Percentiles rank a stretch among this genome's conserved stretches.
Conservation (phyloP, 768 basidiomycete species). For the Pleurotus salmoneostramineus region DNA sequence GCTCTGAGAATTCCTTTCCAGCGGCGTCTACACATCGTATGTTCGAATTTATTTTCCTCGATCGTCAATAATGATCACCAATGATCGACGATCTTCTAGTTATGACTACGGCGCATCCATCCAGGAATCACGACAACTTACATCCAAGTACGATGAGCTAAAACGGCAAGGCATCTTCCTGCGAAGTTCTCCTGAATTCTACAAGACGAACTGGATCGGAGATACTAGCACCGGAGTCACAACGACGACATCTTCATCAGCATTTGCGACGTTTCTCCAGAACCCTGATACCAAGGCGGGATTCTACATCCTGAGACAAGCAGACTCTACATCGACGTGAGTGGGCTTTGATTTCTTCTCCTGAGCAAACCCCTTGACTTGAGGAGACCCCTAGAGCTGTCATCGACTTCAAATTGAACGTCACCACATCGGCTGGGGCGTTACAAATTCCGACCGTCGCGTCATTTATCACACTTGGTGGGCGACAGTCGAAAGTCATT, state of each 20-base stretch:
- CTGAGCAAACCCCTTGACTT: background rate
- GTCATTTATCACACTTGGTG: slow-evolving; percentile 52
- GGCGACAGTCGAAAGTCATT: slow-evolving; percentile 72
- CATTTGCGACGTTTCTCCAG: slow-evolving; percentile 54
- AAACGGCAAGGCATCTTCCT: slow-evolving; percentile 78
- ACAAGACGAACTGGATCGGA: slow-evolving; percentile 74
- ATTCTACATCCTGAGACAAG: slow-evolving; percentile 72
- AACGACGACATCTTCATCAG: slow-evolving; percentile 36
- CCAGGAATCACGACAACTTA: slow-evolving; percentile 62
- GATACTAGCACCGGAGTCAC: slow-evolving; percentile 48
- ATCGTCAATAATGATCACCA: slow-evolving; percentile 1
- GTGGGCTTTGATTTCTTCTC: slow-evolving; percentile 15
- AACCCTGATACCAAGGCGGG: slow-evolving; percentile 66
- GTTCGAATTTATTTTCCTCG: background rate
- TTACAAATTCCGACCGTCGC: slow-evolving; percentile 56
- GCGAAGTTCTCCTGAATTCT: slow-evolving; percentile 73
- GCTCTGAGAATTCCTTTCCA: background rate
- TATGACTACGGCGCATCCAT: slow-evolving; percentile 82
- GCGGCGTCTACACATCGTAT: slow-evolving; percentile 3
- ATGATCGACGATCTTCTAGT: slow-evolving; percentile 28
- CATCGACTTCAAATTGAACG: slow-evolving; percentile 55
- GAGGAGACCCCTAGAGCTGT: slow-evolving; percentile 27
- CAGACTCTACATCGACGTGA: slow-evolving; percentile 63
- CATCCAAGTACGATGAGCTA: slow-evolving; percentile 69
- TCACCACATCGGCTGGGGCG: slow-evolving; percentile 46